Conservation (phyloP, 495 filamentous ascomycete genomes). For the Achaetomiella virescens region DNA sequence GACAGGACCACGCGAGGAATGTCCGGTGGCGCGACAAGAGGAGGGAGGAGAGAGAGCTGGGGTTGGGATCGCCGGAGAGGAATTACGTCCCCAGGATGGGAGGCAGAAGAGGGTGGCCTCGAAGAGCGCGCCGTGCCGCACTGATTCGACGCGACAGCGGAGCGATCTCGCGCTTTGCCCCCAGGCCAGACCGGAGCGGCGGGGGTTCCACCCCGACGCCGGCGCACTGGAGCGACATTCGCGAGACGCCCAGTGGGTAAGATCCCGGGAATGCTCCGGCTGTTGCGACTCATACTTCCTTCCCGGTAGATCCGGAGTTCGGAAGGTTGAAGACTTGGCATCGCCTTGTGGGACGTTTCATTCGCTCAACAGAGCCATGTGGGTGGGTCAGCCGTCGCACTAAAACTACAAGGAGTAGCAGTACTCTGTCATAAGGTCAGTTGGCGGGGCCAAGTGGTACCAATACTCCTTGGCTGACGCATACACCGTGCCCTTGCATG, state of each 20-base stretch:
- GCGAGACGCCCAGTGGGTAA: neutral
- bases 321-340: neutral
- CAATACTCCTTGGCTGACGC: slow-evolving; percentile 3
- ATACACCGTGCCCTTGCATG: neutral
- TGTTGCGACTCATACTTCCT: neutral
- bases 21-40: slow-evolving; percentile 21
- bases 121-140: slow-evolving; percentile 14
- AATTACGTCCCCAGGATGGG: slow-evolving; percentile 17
- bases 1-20: slow-evolving; percentile 22
- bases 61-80: slow-evolving; percentile 7
- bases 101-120: slow-evolving; percentile 14
- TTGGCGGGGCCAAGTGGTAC: neutral
- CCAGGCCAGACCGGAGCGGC: neutral
- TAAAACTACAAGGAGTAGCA: neutral
- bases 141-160: slow-evolving; percentile 18
- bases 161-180: slow-evolving; percentile 4
- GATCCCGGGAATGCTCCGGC: slow-evolving; percentile 1
- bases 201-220: slow-evolving; percentile 1
- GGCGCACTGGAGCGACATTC: neutral
- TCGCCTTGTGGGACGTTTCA: neutral
- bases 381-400: neutral
- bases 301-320: neutral
- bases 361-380: neutral
- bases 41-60: slow-evolving; percentile 13
- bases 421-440: neutral